Conservation (phyloP, 1,139 yeast species). For the Hyphopichia khmerensis region DNA sequence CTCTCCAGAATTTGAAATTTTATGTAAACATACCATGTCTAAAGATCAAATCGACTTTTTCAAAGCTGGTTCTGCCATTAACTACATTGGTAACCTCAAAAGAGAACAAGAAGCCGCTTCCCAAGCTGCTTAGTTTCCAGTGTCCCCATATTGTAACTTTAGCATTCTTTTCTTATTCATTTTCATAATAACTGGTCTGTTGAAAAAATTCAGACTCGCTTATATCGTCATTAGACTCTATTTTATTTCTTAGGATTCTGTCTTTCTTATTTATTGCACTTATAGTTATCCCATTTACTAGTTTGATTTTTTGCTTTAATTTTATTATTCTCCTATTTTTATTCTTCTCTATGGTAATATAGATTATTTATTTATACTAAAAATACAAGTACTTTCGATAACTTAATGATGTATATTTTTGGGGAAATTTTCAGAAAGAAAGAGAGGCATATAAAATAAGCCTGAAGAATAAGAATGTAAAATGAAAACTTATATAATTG, state of each 20-base stretch:
- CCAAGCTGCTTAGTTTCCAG: slow-evolving; percentile 1
- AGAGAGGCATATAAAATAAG: background rate
- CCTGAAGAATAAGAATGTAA: background rate
- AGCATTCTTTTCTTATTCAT: slow-evolving; percentile 1
- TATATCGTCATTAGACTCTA: background rate
- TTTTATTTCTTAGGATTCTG: background rate
- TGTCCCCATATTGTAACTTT: slow-evolving; percentile 1
- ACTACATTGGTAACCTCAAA: slow-evolving; percentile 74
- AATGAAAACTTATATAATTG: background rate
- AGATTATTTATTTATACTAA: background rate
- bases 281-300: background rate
- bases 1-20: slow-evolving; percentile 57
- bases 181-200: background rate
- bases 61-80: slow-evolving; percentile 96
- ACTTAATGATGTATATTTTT: background rate
- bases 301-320: background rate
- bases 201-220: background rate
- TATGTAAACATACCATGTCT: slow-evolving; percentile 93
- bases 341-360: background rate
- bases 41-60: slow-evolving; percentile 93
- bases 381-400: background rate
- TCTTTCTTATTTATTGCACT: background rate
- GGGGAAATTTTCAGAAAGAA: background rate
- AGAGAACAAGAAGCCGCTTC: slow-evolving; percentile 19
- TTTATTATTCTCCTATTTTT: too few species aligned